These are phyloP conservation scores for Gomphus bonarii DNA, from an alignment of 1,284 basidiomycete genomes.

Conservation along the genomic window DNA sequence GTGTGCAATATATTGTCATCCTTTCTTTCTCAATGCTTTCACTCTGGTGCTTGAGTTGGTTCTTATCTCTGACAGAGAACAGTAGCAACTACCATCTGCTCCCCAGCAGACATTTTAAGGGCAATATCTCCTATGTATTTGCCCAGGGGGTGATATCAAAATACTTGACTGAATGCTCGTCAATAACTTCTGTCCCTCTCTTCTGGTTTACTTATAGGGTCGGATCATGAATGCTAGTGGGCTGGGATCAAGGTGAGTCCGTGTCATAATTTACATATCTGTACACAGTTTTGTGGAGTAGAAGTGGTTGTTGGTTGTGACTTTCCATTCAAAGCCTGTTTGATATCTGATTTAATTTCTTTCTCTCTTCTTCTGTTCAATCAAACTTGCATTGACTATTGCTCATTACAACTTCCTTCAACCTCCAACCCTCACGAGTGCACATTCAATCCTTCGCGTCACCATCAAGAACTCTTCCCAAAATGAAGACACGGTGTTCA, in stretches of 20 bases:
- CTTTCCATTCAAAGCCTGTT: too few relatives aligned
- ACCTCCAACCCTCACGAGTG: not conserved
- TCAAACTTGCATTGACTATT: not conserved
- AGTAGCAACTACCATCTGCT: slow-evolving; percentile 89
- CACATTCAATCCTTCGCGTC: slow-evolving; percentile 57
- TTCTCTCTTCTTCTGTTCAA: not conserved
- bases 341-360: too few relatives aligned
- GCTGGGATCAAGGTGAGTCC: slow-evolving; percentile 57
- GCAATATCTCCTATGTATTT: slow-evolving; percentile 24
- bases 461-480: slow-evolving; percentile 65
- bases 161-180: too few relatives aligned
- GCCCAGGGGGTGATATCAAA: not conserved
- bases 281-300: too few relatives aligned
- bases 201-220: slow-evolving; percentile 31
- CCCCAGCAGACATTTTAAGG: slow-evolving; percentile 87
- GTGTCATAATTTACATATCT: too few relatives aligned
- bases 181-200: slow-evolving; percentile 15
- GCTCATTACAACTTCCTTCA: slow-evolving; percentile 4
- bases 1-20: slow-evolving; percentile 31
- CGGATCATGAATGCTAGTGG: slow-evolving; percentile 88
- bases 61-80: slow-evolving; percentile 48
- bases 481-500: slow-evolving; percentile 79
- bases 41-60: not conserved
- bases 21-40: not conserved
- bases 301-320: too few relatives aligned